Conservation (phyloP, 352 stramenopile species). For the Pythium oligandrum region DNA sequence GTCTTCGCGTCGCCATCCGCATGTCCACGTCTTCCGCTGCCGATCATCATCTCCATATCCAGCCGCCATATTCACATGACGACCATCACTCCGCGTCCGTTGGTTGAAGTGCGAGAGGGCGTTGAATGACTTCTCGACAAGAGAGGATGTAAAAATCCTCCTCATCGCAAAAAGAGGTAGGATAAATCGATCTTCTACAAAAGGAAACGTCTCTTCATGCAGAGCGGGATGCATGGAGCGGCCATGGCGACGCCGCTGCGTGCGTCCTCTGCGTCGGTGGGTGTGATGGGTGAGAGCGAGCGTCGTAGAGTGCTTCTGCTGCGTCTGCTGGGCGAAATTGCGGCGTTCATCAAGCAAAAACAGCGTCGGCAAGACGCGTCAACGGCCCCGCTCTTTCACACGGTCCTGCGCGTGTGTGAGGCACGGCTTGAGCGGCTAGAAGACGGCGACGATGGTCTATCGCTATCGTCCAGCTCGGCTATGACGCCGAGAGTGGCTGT, state of each 20-base stretch:
- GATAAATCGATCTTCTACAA: no score
- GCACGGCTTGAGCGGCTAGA: constrained; percentile 37
- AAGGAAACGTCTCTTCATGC: background rate
- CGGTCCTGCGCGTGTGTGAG: constrained; percentile 51
- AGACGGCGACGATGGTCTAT: background rate
- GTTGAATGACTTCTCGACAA: no score
- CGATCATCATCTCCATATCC: background rate
- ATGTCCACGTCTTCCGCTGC: constrained; percentile 22
- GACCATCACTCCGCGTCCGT: no score
- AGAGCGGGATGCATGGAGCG: background rate
- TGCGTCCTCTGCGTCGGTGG: no score
- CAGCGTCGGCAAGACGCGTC: constrained; percentile 13
- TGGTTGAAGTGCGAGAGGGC: no score
- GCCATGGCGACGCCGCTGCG: no score
- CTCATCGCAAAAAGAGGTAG: background rate
- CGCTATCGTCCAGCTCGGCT: background rate
- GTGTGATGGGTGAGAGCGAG: constrained; percentile 7
- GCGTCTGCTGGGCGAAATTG: constrained; percentile 42
- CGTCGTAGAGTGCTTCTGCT: constrained; percentile 35
- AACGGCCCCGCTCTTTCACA: constrained; percentile 26
- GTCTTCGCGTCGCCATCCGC: constrained; percentile 20
- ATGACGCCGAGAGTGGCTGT: constrained; percentile 23
- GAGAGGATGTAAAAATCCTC: no score
- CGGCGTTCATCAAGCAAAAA: constrained; percentile 48
- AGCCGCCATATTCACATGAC: no score